A percentile compares a stretch with the other conserved stretches of the same genome.
Conservation (phyloP, 345 rosid genomes). For the Dimocarpus longan region DNA sequence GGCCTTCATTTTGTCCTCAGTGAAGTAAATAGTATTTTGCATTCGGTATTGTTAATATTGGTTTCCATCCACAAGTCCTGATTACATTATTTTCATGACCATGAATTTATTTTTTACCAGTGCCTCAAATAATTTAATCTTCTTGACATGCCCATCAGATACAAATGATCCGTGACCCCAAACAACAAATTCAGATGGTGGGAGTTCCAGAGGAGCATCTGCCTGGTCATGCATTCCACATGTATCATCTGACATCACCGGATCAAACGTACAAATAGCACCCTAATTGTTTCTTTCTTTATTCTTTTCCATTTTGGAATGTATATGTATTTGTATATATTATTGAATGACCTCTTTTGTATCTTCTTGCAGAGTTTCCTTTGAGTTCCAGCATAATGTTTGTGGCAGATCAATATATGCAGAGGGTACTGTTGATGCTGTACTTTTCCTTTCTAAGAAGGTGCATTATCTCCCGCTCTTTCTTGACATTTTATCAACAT, state of each 20-base stretch:
- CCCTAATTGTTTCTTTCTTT: background rate
- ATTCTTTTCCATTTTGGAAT: background rate
- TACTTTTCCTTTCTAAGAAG: constrained; percentile 88
- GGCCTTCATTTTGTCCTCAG: background rate
- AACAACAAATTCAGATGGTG: constrained; percentile 80
- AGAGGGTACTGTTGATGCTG: constrained; percentile 92
- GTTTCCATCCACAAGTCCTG: no score
- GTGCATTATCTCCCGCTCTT: constrained; percentile 30
- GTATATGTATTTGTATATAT: background rate
- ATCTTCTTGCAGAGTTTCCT: constrained; percentile 65
- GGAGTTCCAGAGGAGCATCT: constrained; percentile 92
- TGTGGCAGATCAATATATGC: constrained; percentile 95
- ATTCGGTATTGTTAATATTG: background rate
- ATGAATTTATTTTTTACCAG: background rate
- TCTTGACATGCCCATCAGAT: constrained; percentile 41
- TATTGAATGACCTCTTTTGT: constrained; percentile 10
- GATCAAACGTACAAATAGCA: constrained; percentile 66
- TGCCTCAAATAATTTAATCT: background rate
- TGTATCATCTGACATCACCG: constrained; percentile 86
- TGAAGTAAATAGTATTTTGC: background rate
- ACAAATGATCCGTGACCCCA: constrained; percentile 84
- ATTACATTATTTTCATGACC: background rate
- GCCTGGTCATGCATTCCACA: constrained; percentile 90
- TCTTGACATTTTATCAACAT: no score
- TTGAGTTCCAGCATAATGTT: constrained; percentile 97